These are phyloP conservation scores for Fusarium sp. DNA, from an alignment of 2,329 filamentous ascomycete genomes.

Conservation along the genomic window DNA sequence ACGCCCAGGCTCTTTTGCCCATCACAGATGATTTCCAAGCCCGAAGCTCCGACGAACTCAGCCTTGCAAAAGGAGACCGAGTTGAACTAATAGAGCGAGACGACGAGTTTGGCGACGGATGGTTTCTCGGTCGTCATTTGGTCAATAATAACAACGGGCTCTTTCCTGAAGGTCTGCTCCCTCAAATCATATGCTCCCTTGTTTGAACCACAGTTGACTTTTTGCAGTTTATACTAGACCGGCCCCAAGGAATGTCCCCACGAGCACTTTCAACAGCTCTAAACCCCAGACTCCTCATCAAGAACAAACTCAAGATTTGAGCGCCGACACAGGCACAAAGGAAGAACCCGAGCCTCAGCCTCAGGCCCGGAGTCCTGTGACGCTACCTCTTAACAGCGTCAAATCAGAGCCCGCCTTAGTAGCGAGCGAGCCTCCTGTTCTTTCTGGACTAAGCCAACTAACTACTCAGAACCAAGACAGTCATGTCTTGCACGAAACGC, in stretches of 20 bases:
- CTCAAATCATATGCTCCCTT: constrained; percentile 13
- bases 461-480: constrained; percentile 61
- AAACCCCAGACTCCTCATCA: constrained; percentile 48
- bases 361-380: constrained; percentile 53
- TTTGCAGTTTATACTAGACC: constrained; percentile 69
- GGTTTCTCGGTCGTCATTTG: constrained; percentile 82
- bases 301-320: constrained; percentile 47
- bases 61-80: constrained; percentile 83
- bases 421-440: constrained; percentile 43
- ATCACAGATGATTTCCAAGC: constrained; percentile 87
- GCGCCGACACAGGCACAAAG: constrained; percentile 39
- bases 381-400: constrained; percentile 58
- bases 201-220: constrained; percentile 39
- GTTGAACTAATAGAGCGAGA: constrained; percentile 87
- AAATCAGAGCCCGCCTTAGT: constrained; percentile 48
- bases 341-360: constrained; percentile 51
- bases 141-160: constrained; percentile 79
- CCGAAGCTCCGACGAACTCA: constrained; percentile 92
- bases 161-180: constrained; percentile 79
- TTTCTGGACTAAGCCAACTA: constrained; percentile 51
- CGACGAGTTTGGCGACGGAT: constrained; percentile 89
- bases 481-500: constrained; percentile 90
- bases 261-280: constrained; percentile 46
- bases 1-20: constrained; percentile 24
- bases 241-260: constrained; percentile 59